phyloP scores from a whole-genome alignment of 2,329 filamentous ascomycete species.

The Mariannaea sp. region DNA sequence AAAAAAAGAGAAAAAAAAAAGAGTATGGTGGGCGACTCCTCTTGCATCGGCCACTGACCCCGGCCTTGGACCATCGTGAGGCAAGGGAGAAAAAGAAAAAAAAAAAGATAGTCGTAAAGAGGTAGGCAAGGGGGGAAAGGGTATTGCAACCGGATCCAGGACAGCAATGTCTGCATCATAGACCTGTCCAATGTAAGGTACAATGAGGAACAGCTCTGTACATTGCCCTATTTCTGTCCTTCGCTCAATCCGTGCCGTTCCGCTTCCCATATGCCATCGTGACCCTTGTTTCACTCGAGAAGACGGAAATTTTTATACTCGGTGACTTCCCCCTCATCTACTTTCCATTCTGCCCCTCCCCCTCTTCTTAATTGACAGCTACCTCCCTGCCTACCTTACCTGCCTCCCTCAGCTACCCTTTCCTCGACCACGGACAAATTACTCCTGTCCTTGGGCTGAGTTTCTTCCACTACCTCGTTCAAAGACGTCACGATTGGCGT shows the following conservation, averaged over 20 bases:
- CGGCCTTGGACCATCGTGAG: slow-evolving; percentile 14
- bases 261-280: slow-evolving; percentile 12
- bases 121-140: no score
- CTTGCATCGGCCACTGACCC: slow-evolving; percentile 12
- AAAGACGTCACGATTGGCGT: slow-evolving; percentile 32
- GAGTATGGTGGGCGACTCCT: neutral
- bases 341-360: slow-evolving; percentile 18
- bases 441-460: slow-evolving; percentile 25
- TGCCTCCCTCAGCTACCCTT: no score
- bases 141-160: no score
- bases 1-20: neutral
- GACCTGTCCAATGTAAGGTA: slow-evolving; percentile 1
- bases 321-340: slow-evolving; percentile 18
- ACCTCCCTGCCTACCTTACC: no score
- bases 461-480: slow-evolving; percentile 1
- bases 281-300: slow-evolving; percentile 15
- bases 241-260: slow-evolving; percentile 11
- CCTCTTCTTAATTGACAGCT: no score
- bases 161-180: no score
- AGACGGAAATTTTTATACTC: slow-evolving; percentile 19
- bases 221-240: neutral
- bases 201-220: slow-evolving; percentile 5
- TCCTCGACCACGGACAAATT: slow-evolving; percentile 34
- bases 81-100: slow-evolving; percentile 7
- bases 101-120: no score